These are phyloP conservation scores for Fraxinus floribunda DNA, from an alignment of 305 asterid species.

Conservation along the genomic window DNA sequence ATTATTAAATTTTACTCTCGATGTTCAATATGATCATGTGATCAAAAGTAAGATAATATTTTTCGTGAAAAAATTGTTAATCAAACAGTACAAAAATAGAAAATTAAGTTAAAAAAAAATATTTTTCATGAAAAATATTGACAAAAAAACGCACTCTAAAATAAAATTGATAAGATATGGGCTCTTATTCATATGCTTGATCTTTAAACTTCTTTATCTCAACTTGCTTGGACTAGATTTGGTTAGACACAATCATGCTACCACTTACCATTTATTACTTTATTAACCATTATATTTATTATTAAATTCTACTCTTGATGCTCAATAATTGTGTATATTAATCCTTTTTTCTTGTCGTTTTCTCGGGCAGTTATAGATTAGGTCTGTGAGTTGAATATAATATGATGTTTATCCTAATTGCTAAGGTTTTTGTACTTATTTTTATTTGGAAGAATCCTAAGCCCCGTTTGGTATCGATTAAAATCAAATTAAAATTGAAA, in stretches of 20 bases:
- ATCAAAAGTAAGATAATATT: too few relatives aligned
- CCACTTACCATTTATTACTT: background rate
- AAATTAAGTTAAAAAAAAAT: too few relatives aligned
- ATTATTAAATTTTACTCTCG: too few relatives aligned
- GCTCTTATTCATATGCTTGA: background rate
- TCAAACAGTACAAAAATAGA: too few relatives aligned
- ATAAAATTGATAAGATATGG: background rate
- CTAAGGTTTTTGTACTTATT: background rate
- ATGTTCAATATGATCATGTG: too few relatives aligned
- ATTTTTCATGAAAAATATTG: too few relatives aligned
- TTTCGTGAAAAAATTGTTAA: too few relatives aligned
- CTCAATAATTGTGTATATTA: background rate
- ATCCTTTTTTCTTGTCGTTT: background rate
- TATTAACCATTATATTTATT: background rate
- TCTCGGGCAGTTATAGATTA: background rate
- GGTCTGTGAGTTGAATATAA: background rate
- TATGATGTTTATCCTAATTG: background rate
- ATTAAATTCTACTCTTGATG: background rate
- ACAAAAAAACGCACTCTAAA: background rate
- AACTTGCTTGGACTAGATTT: background rate
- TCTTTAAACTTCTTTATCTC: background rate
- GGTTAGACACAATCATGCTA: background rate
- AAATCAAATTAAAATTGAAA: too few relatives aligned
- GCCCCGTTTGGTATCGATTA: too few relatives aligned
- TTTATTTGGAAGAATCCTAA: background rate